Evolutionary conservation across 2,329 filamentous ascomycete genomes (phyloP), one percentile per base, ranked within the genome.

Genomic region (Aspergillus thermomutatus): DNA sequence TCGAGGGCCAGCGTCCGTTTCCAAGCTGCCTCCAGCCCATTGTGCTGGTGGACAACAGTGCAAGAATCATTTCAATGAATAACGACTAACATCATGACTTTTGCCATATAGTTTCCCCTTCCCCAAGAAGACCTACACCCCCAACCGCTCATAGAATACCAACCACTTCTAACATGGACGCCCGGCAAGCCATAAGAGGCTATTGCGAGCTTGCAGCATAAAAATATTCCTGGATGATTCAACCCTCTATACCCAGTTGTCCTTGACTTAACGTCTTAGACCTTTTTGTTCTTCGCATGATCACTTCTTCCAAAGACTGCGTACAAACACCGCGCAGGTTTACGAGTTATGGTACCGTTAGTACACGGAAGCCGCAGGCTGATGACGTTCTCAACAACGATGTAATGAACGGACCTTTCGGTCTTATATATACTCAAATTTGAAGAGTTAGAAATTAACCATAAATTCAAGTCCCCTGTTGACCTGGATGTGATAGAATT

Each of bases 51-150:
- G 21, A 23, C 19, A 3, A 19, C 40, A n/a, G 10, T 43, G 40
- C 40, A 23, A 43, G 40, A 21, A 43, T 23, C 40, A 37, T 37
- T 37, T 37, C 19, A 52, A 47, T 26, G 10, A 45, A 10, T 23
- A 17, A 41, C 37, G 14, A 49, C 67, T 63, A 60, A 69, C 63
- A 54, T 58, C 52, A 49, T 62, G 60, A 25, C 59, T 54, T 54
- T 34, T 52, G 51, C 53, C 62, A 60, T 72, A 92, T 72, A 92
- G 89, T 65, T 92, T 86, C 81, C 90, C 90, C 65, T 89, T 86
- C 81, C 89, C 89, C 70, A 92, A 93, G 83, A 86, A 92, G 77
- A 80, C 84, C 64, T 93, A 91, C 78, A 76, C 82, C 67, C 72
- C 81, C 59, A 65, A 66, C 43, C 66, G 64, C 52, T 66, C 65